Evolutionary conservation across 2,329 filamentous ascomycete genomes (phyloP), one percentile per base, ranked within the genome.

Genomic region (Venturia carpophila): DNA sequence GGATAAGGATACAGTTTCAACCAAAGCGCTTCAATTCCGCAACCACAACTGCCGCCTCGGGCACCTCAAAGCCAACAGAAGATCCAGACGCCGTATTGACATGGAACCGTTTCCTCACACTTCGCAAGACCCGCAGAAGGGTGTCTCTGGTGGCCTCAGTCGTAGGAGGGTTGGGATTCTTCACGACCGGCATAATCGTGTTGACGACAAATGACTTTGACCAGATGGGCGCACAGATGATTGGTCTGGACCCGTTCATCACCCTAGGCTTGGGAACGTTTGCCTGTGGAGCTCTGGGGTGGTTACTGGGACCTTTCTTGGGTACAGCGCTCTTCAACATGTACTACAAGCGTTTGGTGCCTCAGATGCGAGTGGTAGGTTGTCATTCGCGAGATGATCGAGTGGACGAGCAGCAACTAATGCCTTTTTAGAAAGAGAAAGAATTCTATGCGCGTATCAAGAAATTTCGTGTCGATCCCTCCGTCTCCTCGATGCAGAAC

Each of bases 401-500:
- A 24, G 37, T 37, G n/a, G 30, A 9, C 5, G n/a, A n/a, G 27
- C 17, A 34, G 30, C n/a, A 43, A 34, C 42, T 64, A 58, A 42
- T 21, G 27, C 30, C 10, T 21, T 37, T 62, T 66, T 70, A 90
- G 83, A 97, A 97, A 84, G 94, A 99, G 79, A 91, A 87, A 72
- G 88, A 93, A 75, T 97, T 99, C 80, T 97, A 93, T 77, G 85
- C 87, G 67, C 85, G 93, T 69, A 90, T 99, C 78, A 94, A 92
- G 82, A 91, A 88, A 77, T 89, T 94, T 79, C 87, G 94, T 34
- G 93, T 96, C 67, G 93, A 99, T 75, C 93, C 94, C 3, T 89
- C 87, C 19, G 88, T 89, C 64, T 95, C 92, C 68, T 96, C 91
- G 49, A 87, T 94, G 70, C 85, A 90, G 63, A 97, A 97, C 79